Evolutionary conservation across 1,284 basidiomycete species (phyloP).

Genomic region (Tilletia walkeri): DNA sequence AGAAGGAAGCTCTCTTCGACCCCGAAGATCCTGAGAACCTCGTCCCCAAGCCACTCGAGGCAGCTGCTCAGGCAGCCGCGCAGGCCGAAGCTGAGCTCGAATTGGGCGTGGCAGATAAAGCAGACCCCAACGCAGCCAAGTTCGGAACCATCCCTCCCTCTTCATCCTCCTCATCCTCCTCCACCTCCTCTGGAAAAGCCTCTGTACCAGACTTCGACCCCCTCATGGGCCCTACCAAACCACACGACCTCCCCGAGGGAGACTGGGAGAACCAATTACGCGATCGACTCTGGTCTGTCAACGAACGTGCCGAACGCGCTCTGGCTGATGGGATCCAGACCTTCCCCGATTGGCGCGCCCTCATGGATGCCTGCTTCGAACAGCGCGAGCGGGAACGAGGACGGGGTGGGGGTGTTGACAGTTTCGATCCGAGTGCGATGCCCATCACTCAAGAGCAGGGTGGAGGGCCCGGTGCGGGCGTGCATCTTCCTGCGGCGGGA

Average conservation of each 20-base stretch:
- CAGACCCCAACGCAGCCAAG: neutral
- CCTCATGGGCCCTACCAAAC: conserved; percentile 45
- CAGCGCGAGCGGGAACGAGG: conserved; percentile 49
- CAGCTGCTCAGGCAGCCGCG: conserved; percentile 1
- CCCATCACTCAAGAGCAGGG: conserved; percentile 23
- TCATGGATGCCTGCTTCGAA: conserved; percentile 54
- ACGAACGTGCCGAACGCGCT: conserved; percentile 45
- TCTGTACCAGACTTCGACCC: conserved; percentile 35
- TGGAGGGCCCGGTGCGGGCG: conserved; percentile 4
- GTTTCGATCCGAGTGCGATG: conserved; percentile 20
- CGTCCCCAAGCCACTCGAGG: conserved; percentile 34
- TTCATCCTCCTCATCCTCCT: neutral
- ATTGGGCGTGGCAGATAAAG: neutral
- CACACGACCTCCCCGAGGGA: conserved; percentile 36
- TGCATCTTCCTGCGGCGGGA: neutral
- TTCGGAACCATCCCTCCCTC: conserved; percentile 8
- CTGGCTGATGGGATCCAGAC: conserved; percentile 31
- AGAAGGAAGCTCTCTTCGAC: conserved; percentile 45
- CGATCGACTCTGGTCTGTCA: conserved; percentile 46
- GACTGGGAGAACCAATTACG: conserved; percentile 51
- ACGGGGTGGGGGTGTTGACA: conserved; percentile 45
- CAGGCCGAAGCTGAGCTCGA: conserved; percentile 16
- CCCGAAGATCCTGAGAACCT: conserved; percentile 50
- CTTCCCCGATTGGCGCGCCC: conserved; percentile 53
- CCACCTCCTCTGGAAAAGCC: neutral